Percentiles rank a stretch among this genome's conserved stretches.
Conservation (phyloP, 225 moss, liverwort and hornwort genomes). For the Physcomitrellopsis africana region DNA sequence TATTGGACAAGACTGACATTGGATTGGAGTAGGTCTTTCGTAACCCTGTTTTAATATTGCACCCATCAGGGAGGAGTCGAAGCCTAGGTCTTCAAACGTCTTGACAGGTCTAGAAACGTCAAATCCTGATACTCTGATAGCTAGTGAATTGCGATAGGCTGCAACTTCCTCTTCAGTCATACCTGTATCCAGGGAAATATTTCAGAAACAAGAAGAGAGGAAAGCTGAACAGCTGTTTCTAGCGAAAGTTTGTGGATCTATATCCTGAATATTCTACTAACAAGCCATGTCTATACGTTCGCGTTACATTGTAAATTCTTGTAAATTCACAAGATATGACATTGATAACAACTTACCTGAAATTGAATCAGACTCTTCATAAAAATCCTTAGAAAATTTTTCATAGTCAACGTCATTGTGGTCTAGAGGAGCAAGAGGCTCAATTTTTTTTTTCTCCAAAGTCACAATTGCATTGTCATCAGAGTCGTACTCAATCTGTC, state of each 20-base stretch:
- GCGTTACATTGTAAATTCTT: background rate
- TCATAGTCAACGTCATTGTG: slow-evolving; percentile 89
- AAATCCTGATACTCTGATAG: slow-evolving; percentile 89
- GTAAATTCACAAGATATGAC: slow-evolving; percentile 6
- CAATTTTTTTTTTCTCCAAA: slow-evolving; percentile 83
- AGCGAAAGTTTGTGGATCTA: slow-evolving; percentile 7
- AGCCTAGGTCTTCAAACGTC: slow-evolving; percentile 81
- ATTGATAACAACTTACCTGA: slow-evolving; percentile 56
- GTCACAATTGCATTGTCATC: slow-evolving; percentile 98
- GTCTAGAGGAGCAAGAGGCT: slow-evolving; percentile 80
- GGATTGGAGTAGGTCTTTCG: slow-evolving; percentile 88
- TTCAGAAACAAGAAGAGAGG: slow-evolving; percentile 5
- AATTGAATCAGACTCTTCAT: slow-evolving; percentile 72
- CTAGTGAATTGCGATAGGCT: slow-evolving; percentile 67
- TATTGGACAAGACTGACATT: slow-evolving; percentile 85
- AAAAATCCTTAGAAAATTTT: slow-evolving; percentile 74
- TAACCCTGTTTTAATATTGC: slow-evolving; percentile 92
- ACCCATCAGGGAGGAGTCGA: slow-evolving; percentile 68
- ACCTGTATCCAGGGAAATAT: slow-evolving; percentile 38
- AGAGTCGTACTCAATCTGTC: slow-evolving; percentile 89
- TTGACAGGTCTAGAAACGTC: slow-evolving; percentile 82
- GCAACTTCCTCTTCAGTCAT: slow-evolving; percentile 88
- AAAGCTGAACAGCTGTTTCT: background rate
- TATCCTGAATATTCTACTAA: background rate
- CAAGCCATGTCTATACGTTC: background rate